phyloP scores from a whole-genome alignment of 306 rosid species.

The Malus sylvestris region DNA sequence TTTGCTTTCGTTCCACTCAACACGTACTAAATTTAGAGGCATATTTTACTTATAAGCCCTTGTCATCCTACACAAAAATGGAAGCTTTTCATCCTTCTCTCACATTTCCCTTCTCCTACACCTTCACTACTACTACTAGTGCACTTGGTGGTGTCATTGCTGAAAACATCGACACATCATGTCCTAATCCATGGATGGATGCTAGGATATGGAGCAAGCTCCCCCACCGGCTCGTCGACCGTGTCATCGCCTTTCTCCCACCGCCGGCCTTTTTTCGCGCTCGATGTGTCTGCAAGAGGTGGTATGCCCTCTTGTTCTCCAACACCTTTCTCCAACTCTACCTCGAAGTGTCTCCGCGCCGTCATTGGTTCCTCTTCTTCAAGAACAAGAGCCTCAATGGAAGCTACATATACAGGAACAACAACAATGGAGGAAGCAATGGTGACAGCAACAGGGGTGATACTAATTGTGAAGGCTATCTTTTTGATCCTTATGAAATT shows the following conservation, averaged over 20 bases:
- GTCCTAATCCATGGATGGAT: conserved; percentile 56
- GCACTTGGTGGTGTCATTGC: conserved; percentile 4
- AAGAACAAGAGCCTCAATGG: conserved; percentile 45
- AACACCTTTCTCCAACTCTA: conserved; percentile 57
- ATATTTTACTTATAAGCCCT: background rate
- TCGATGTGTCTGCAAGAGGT: conserved; percentile 85
- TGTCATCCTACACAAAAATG: conserved; percentile 20
- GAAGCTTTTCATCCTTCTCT: conserved; percentile 56
- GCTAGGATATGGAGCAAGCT: conserved; percentile 82
- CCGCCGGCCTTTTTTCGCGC: conserved; percentile 83
- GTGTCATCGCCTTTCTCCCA: conserved; percentile 70
- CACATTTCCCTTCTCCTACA: conserved; percentile 54
- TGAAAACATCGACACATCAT: background rate
- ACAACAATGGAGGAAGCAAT: conserved; percentile 7
- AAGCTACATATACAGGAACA: conserved; percentile 41
- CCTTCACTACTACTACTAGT: conserved; percentile 28
- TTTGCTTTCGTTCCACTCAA: background rate
- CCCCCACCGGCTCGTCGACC: conserved; percentile 68
- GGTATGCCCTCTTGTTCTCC: conserved; percentile 70
- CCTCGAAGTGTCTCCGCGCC: conserved; percentile 56
- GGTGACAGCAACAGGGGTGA: background rate
- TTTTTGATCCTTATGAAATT: conserved; percentile 70
- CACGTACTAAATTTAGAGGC: background rate
- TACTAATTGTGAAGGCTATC: conserved; percentile 48
- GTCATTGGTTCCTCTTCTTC: conserved; percentile 86